Percentiles rank a stretch among this genome's conserved stretches.
Conservation (phyloP, 805 yeast genomes). For the Sugiyamaella qingdaonensis region DNA sequence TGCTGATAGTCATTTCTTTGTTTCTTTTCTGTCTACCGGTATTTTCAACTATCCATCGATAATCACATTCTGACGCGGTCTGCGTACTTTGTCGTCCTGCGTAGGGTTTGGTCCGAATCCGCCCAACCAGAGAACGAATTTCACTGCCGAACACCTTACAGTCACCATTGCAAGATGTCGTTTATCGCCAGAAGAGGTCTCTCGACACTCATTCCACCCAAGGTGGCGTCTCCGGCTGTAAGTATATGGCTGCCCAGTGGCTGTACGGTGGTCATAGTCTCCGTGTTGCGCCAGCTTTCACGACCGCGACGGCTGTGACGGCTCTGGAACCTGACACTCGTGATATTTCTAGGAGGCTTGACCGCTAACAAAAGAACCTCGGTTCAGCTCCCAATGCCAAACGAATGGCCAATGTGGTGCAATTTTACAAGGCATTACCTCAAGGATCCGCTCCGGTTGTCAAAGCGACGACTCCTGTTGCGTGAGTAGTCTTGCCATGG, state of each 20-base stretch:
- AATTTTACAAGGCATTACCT: constrained; percentile 94
- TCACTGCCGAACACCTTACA: not conserved
- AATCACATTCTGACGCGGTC: too few relatives aligned
- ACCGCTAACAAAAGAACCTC: constrained; percentile 54
- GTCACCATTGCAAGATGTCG: constrained; percentile 48
- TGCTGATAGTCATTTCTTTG: too few relatives aligned
- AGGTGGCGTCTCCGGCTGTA: constrained; percentile 93
- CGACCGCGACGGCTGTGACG: too few relatives aligned
- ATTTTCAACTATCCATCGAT: too few relatives aligned
- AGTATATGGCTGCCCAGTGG: constrained; percentile 31
- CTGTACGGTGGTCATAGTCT: not conserved
- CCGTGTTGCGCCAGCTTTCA: not conserved
- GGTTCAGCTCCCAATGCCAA: constrained; percentile 95
- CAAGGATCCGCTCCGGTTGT: constrained; percentile 82
- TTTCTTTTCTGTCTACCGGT: not conserved
- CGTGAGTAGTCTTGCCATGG: constrained; percentile 3
- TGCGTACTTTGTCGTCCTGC: not conserved
- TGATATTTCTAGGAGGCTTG: not conserved
- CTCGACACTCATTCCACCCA: constrained; percentile 96
- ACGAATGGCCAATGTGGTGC: constrained; percentile 91
- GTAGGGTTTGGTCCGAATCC: not conserved
- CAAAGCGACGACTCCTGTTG: constrained; percentile 43
- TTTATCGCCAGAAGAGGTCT: constrained; percentile 86
- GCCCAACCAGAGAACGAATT: constrained; percentile 6
- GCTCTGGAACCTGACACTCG: not conserved